Evolutionary conservation across 768 basidiomycete genomes (phyloP).

Genomic region (Mycena capillaripes): DNA sequence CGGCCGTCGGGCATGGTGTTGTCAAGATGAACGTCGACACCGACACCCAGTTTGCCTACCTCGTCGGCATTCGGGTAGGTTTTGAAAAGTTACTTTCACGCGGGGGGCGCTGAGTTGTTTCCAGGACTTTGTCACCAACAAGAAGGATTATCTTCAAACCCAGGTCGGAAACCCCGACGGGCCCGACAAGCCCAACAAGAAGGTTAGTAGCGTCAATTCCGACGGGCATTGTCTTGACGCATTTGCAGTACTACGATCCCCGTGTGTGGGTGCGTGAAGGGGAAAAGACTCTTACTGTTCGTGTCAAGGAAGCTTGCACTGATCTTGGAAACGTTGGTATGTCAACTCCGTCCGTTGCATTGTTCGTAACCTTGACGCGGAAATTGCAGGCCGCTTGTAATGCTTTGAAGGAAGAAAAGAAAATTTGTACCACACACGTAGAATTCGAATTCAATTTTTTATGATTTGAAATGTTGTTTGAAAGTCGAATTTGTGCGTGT

Average conservation of each 20-base stretch:
- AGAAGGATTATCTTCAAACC: conserved; percentile 88
- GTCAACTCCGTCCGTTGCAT: neutral
- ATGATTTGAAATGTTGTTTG: neutral
- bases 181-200: conserved; percentile 99
- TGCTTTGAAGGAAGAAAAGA: neutral
- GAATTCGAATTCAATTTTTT: conserved; percentile 18
- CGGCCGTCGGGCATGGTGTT: conserved; percentile 92
- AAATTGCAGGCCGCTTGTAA: conserved; percentile 22
- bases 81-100: neutral
- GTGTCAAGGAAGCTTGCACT: conserved; percentile 93
- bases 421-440: conserved; percentile 17
- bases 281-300: conserved; percentile 89
- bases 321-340: conserved; percentile 84
- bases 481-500: neutral
- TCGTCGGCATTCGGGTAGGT: conserved; percentile 82
- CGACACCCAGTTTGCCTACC: conserved; percentile 94
- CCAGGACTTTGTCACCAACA: conserved; percentile 88
- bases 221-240: conserved; percentile 5
- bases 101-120: conserved; percentile 3
- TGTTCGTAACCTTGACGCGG: neutral
- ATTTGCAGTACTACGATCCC: conserved; percentile 86
- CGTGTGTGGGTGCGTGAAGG: conserved; percentile 99
- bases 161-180: conserved; percentile 99
- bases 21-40: conserved; percentile 99
- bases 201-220: conserved; percentile 61